phyloP scores from a whole-genome alignment of 768 basidiomycete genomes.

The Rhizopogon rudus region DNA sequence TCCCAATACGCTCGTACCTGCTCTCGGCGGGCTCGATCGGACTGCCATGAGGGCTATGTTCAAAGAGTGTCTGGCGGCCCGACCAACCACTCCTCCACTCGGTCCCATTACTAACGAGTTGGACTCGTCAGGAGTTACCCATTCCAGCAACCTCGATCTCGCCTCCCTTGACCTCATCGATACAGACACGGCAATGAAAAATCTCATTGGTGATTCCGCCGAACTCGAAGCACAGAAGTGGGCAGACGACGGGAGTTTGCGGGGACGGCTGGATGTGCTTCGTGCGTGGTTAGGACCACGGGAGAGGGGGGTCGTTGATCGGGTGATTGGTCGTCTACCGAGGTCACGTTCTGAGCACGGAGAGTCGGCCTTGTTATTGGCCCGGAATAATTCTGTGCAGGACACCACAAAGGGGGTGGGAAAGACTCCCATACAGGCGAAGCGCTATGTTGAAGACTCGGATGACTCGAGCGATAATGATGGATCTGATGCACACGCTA shows the following conservation, averaged over 20 bases:
- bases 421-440: not conserved
- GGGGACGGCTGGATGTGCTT: conserved; percentile 40
- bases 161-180: conserved; percentile 16
- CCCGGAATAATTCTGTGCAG: not conserved
- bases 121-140: conserved; percentile 2
- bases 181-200: conserved; percentile 53
- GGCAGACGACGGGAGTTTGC: conserved; percentile 45
- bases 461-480: conserved; percentile 38
- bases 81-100: not conserved
- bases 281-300: conserved; percentile 36
- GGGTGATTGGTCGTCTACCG: conserved; percentile 17
- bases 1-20: conserved; percentile 69
- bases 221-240: conserved; percentile 46
- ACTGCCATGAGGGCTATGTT: conserved; percentile 68
- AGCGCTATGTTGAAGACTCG: conserved; percentile 28
- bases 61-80: conserved; percentile 40
- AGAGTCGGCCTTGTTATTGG: not conserved
- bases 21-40: conserved; percentile 62
- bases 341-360: not conserved
- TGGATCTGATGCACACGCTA: conserved; percentile 43
- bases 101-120: conserved; percentile 2
- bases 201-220: conserved; percentile 55
- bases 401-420: no score
- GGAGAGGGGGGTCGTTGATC: conserved; percentile 32
- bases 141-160: conserved; percentile 2